phyloP scores from a whole-genome alignment of 2,329 filamentous ascomycete species.

The Emergomyces orientalis region DNA sequence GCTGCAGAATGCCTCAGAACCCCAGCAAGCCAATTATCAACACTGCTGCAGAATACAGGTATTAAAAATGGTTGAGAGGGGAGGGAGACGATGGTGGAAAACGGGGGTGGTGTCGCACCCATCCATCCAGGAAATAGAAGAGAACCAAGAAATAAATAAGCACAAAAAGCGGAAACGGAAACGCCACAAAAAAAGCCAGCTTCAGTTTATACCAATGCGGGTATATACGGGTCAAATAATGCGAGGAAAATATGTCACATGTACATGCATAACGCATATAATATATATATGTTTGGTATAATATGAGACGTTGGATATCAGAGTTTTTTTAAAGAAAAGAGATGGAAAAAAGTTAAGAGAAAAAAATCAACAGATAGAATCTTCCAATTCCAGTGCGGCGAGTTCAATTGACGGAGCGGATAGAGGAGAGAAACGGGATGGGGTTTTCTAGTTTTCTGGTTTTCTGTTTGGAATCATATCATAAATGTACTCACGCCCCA shows the following conservation, averaged over 20 bases:
- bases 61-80: not conserved
- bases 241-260: not conserved
- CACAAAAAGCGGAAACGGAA: not conserved
- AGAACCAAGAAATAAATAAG: not conserved
- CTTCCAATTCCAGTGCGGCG: not conserved
- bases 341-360: not conserved
- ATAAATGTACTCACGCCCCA: not conserved
- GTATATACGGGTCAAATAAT: not conserved
- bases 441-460: not conserved
- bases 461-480: not conserved
- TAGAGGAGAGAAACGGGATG: not conserved
- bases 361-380: not conserved
- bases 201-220: conserved; percentile 4
- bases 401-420: not conserved
- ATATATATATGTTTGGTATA: not conserved
- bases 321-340: no score
- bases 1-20: not conserved
- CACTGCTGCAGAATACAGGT: not conserved
- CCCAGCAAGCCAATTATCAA: not conserved
- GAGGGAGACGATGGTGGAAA: no score
- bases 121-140: not conserved
- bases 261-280: not conserved
- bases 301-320: not conserved
- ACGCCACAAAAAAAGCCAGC: not conserved
- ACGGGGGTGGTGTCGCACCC: not conserved